phyloP scores from a whole-genome alignment of 2,329 filamentous ascomycete species.

The Chrysoporthe cubensis region DNA sequence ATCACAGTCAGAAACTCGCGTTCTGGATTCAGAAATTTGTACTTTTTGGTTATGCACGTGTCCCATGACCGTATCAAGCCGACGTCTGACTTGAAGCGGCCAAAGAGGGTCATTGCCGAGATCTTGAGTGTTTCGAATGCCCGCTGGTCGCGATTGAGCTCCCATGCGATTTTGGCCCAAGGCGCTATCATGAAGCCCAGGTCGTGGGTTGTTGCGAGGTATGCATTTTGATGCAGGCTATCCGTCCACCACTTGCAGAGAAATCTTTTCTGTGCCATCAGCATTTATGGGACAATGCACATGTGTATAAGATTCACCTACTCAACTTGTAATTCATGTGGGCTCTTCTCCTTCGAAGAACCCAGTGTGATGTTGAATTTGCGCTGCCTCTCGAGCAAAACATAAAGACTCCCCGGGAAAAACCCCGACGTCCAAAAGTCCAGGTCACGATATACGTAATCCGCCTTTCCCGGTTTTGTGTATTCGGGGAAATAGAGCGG shows the following conservation, averaged over 20 bases:
- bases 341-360: background rate
- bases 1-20: background rate
- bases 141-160: slow-evolving; percentile 41
- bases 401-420: slow-evolving; percentile 50
- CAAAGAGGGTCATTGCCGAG: background rate
- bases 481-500: slow-evolving; percentile 35
- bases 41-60: background rate
- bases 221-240: slow-evolving; percentile 41
- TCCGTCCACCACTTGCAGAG: slow-evolving; percentile 47
- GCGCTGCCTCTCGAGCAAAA: slow-evolving; percentile 42
- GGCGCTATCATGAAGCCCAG: slow-evolving; percentile 50
- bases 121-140: slow-evolving; percentile 29
- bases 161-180: slow-evolving; percentile 44
- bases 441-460: slow-evolving; percentile 45
- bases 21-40: background rate
- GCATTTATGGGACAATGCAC: slow-evolving; percentile 27
- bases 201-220: slow-evolving; percentile 44
- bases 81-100: background rate
- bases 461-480: slow-evolving; percentile 40
- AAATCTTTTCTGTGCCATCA: slow-evolving; percentile 31
- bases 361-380: slow-evolving; percentile 31
- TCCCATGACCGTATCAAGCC: background rate
- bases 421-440: slow-evolving; percentile 55
- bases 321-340: background rate
- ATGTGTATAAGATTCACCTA: background rate